Conservation (phyloP, 2,329 filamentous ascomycete genomes). For the Monosporascus cannonballus region DNA sequence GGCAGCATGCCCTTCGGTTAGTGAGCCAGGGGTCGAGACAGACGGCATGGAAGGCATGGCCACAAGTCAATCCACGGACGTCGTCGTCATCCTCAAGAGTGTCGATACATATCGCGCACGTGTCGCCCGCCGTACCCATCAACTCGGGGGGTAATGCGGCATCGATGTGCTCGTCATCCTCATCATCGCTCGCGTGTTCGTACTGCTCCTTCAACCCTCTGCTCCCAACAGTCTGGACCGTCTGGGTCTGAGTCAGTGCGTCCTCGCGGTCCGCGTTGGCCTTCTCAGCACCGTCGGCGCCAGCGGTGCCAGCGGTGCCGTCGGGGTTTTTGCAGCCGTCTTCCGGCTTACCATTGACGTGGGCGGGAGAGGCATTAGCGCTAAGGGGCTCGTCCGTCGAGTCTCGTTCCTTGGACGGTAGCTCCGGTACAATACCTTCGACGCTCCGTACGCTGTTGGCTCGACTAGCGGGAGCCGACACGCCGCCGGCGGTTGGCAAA, state of each 20-base stretch:
- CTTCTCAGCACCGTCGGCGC: constrained; percentile 5
- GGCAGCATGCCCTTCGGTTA: constrained; percentile 87
- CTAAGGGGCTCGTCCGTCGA: constrained; percentile 36
- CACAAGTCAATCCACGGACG: constrained; percentile 86
- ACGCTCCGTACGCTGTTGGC: constrained; percentile 67
- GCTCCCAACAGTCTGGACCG: constrained; percentile 14
- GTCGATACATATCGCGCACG: constrained; percentile 95
- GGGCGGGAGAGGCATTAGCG: constrained; percentile 19
- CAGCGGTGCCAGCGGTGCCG: constrained; percentile 17
- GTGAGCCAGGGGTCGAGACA: constrained; percentile 98
- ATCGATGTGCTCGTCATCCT: constrained; percentile 77
- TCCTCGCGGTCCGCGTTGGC: constrained; percentile 5
- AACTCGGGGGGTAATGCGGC: constrained; percentile 77
- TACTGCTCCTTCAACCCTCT: constrained; percentile 20
- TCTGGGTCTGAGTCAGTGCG: constrained; percentile 13
- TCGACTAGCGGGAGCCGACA: constrained; percentile 67
- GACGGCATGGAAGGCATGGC: constrained; percentile 95
- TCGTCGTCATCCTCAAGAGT: constrained; percentile 92
- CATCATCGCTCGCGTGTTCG: constrained; percentile 37
- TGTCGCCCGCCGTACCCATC: constrained; percentile 76
- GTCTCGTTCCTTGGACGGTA: constrained; percentile 38
- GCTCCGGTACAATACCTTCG: constrained; percentile 46
- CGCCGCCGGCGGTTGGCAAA: constrained; percentile 75
- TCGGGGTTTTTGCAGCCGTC: constrained; percentile 15
- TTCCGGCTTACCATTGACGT: constrained; percentile 20